Base-by-base conservation (phyloP, 345 rosid species). In the Xanthoceras sorbifolium region DNA sequence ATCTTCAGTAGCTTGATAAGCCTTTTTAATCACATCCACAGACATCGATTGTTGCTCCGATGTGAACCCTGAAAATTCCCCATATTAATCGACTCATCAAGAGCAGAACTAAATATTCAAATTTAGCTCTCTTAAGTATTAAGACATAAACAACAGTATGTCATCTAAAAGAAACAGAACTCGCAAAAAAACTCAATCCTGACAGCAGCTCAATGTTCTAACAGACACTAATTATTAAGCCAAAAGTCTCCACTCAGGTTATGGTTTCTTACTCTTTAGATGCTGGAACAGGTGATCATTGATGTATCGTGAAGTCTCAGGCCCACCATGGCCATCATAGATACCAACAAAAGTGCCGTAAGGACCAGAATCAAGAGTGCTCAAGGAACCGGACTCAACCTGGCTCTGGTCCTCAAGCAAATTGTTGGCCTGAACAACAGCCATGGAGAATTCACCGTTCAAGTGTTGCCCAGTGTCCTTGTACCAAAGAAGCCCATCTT, bases 301-400 rank as follows among this genome's bases (percentile, higher is more conserved):
- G 83, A 95, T 78, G 78, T 81, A 95, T 6, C 98, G 93, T 0
- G 99, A 90, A 22, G 98, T 93, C 88, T 95, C 99, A 38, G 99
- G 99, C 15, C 98, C 99, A 2, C 97, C 99, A 73, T 95, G 97
- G n/a, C 99, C 99, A 34, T 95, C 99, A 74, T 95, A 95, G 40
- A 95, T 78, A 22, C 99, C 99, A 76, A 93, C 80, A 76, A 95
- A 95, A n/a, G 97, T 93, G 26, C 98, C 99, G 23, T 55, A 83
- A 48, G 98, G 99, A 69, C 98, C 99, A 57, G 94, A 89, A 65
- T 92, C 97, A 65, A 87, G 89, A 55, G 86, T 82, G 72, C 96
- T 93, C 88, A 93, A 86, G 76, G 92, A 77, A 36, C 99, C 99
- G 31, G 99, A 92, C 90, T 95, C 99, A 64, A 95, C 72, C 82